A percentile compares a stretch with the other conserved stretches of the same genome.
phyloP scores from a whole-genome alignment of 345 rosid species.

The Populus euphratica region DNA sequence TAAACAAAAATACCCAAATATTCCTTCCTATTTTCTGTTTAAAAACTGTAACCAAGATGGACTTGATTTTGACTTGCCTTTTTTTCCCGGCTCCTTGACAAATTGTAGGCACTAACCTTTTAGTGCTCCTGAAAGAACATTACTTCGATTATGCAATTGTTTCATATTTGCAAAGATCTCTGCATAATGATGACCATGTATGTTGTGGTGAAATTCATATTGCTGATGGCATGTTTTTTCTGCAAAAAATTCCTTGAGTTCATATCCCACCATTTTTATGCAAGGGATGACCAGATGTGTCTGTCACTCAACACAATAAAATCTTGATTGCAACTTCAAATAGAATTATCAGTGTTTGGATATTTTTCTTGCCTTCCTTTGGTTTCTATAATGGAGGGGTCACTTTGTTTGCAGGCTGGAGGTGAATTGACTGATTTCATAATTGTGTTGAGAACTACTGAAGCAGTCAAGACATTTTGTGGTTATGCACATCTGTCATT shows the following conservation, averaged over 20 bases:
- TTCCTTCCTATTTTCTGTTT: background rate
- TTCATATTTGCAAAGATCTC: background rate
- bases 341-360: background rate
- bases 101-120: background rate
- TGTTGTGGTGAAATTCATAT: background rate
- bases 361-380: background rate
- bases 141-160: background rate
- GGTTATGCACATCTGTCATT: conserved; percentile 76
- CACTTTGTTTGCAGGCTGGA: conserved; percentile 64
- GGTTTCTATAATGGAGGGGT: background rate
- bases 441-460: conserved; percentile 73
- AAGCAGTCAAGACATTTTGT: conserved; percentile 81
- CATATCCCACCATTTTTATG: background rate
- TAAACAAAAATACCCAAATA: too few species aligned
- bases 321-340: background rate
- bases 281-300: background rate
- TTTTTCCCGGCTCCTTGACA: background rate
- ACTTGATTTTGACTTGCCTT: too few species aligned
- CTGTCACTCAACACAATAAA: background rate
- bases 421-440: conserved; percentile 96
- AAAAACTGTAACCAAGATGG: background rate
- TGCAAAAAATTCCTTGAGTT: background rate
- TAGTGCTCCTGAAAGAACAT: background rate
- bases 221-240: background rate
- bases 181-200: background rate